Conservation (phyloP, 164 flowering plant genomes). For the Litsea cubeba region DNA sequence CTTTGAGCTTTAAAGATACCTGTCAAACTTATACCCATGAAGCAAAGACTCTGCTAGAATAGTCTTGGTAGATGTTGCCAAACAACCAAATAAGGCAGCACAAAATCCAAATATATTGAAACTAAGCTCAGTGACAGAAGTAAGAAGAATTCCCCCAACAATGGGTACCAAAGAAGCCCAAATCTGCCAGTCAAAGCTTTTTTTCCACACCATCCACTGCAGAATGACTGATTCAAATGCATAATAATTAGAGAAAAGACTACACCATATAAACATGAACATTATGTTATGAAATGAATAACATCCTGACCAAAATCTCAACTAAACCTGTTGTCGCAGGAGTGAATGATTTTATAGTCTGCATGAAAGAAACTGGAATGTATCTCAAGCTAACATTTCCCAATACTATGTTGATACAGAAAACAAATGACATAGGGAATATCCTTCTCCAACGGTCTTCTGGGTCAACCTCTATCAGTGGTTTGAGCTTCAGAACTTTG, state of each 20-base stretch:
- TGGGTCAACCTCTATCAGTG: conserved; percentile 77
- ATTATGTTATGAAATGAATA: not conserved
- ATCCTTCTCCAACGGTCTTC: conserved; percentile 97
- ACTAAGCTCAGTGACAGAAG: conserved; percentile 90
- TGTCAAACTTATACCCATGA: conserved; percentile 97
- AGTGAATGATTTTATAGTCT: conserved; percentile 94
- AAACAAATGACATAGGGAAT: conserved; percentile 97
- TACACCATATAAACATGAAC: not conserved
- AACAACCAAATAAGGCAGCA: conserved; percentile 89
- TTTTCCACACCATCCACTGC: conserved; percentile 95
- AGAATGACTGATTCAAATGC: conserved; percentile 56
- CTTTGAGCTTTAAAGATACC: conserved; percentile 32
- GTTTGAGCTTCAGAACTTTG: conserved; percentile 82
- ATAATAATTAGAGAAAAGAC: not conserved
- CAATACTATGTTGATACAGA: conserved; percentile 90
- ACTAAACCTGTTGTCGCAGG: conserved; percentile 96
- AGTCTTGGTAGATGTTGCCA: conserved; percentile 97
- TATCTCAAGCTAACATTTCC: conserved; percentile 95
- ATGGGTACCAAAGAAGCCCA: conserved; percentile 93
- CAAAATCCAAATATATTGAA: conserved; percentile 86
- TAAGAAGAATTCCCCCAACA: conserved; percentile 94
- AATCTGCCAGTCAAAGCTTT: conserved; percentile 82
- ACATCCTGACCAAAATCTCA: not conserved
- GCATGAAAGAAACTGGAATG: conserved; percentile 98
- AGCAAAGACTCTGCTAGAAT: conserved; percentile 91